phyloP scores from a whole-genome alignment of 257 asterid species.

The Verbena officinalis region DNA sequence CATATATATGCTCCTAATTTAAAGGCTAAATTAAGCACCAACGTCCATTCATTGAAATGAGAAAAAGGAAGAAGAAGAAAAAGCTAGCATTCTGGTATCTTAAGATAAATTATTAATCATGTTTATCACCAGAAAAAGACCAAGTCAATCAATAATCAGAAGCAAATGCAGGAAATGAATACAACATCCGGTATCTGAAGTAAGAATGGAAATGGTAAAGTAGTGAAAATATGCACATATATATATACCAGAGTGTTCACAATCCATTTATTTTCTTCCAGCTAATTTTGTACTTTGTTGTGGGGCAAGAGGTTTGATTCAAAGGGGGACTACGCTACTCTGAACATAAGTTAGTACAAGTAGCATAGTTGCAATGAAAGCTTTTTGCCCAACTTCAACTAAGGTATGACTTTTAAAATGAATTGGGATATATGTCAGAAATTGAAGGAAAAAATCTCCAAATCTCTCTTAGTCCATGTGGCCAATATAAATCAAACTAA shows the following conservation, averaged over 20 bases:
- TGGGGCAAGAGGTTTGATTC: constrained; percentile 12
- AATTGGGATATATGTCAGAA: constrained; percentile 4
- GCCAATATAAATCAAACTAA: constrained; percentile 22
- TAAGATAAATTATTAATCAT: too few relatives aligned
- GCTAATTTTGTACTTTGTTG: neutral
- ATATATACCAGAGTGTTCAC: neutral
- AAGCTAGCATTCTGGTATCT: too few relatives aligned
- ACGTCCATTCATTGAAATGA: too few relatives aligned
- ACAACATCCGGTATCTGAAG: neutral
- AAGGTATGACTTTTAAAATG: constrained; percentile 19
- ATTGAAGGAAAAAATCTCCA: neutral
- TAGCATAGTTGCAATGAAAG: constrained; percentile 5
- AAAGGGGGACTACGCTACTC: constrained; percentile 14
- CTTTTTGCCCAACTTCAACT: constrained; percentile 29
- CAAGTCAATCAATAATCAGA: neutral
- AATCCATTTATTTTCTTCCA: neutral
- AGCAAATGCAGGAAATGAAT: constrained; percentile 23
- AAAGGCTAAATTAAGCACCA: too few relatives aligned
- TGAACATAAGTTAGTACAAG: constrained; percentile 14
- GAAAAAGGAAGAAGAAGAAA: neutral
- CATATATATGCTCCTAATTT: neutral
- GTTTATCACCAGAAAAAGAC: constrained; percentile 5
- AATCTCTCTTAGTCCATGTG: constrained; percentile 27
- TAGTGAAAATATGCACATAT: neutral
- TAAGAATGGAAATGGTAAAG: neutral